phyloP scores from a whole-genome alignment of 2,329 filamentous ascomycete species.

The Verticillium tricorpus region DNA sequence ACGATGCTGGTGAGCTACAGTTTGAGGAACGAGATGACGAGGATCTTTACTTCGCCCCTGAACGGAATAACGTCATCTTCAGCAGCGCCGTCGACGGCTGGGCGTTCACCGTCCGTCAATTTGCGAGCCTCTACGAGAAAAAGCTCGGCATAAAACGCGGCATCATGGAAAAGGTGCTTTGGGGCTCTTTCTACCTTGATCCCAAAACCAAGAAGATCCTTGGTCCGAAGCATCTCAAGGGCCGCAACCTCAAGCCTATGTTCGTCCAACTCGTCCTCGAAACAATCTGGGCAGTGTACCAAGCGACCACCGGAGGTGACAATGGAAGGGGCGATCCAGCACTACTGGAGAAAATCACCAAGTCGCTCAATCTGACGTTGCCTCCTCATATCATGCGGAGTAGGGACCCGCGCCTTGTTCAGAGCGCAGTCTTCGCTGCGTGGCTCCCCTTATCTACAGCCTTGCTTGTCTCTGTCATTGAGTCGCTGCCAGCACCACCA shows the following conservation, averaged over 20 bases:
- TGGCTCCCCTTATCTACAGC: slow-evolving; percentile 95
- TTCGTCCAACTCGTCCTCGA: slow-evolving; percentile 96
- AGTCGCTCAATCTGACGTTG: slow-evolving; percentile 79
- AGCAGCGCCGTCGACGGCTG: slow-evolving; percentile 97
- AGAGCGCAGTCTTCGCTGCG: slow-evolving; percentile 80
- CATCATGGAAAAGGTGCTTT: slow-evolving; percentile 86
- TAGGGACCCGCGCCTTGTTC: slow-evolving; percentile 74
- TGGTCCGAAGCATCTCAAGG: slow-evolving; percentile 87
- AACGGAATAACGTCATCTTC: slow-evolving; percentile 99
- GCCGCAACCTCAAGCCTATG: slow-evolving; percentile 86
- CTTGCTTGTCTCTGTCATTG: slow-evolving; percentile 86
- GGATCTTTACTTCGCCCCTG: slow-evolving; percentile 95
- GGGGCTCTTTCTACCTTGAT: slow-evolving; percentile 95
- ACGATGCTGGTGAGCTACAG: slow-evolving; percentile 54
- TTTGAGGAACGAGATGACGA: slow-evolving; percentile 94
- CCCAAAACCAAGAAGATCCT: slow-evolving; percentile 95
- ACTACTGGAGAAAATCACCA: slow-evolving; percentile 90
- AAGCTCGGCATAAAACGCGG: slow-evolving; percentile 92
- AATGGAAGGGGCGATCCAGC: slow-evolving; percentile 77
- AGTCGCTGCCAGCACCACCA: slow-evolving; percentile 82
- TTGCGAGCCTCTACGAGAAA: slow-evolving; percentile 89
- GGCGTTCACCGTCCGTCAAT: slow-evolving; percentile 95
- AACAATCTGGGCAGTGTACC: slow-evolving; percentile 93
- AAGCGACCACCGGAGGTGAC: slow-evolving; percentile 79
- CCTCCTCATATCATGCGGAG: slow-evolving; percentile 81